Base-by-base conservation (phyloP, 257 asterid genomes). In the Lithospermum erythrorhizon region DNA sequence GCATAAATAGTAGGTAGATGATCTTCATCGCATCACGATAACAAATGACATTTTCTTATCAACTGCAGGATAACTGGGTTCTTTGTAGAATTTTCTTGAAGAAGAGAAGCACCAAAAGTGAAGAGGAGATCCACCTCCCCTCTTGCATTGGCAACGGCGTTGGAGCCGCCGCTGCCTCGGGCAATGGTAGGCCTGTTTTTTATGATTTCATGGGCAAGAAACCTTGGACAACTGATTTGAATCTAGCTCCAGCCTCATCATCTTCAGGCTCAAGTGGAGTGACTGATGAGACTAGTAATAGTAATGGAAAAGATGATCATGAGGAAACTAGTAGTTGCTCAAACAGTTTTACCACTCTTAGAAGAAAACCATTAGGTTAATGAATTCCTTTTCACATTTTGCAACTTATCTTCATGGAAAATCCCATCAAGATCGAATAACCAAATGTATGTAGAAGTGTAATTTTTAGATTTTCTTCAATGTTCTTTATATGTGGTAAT, bases 241-340 rank as follows among this genome's bases (percentile, higher is more conserved):
- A 67, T 54, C 51, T 41, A 15, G 25, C 73, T 6, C 79, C 82
- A 4, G 75, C 68, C 9, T 70, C 80, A 0, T 78, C 93, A 0
- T 55, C 70, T 5, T 87, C 96, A 7, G 85, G 84, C 24, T 81
- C 93, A 3, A 91, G 98, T 69, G 98, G 94, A 32, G 70, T 90
- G 16, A 90, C 96, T 15, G 96, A 85, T 74, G 61, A 80, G 19
- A 77, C 87, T 0, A 63, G 64, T 41, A 65, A 68, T 27, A 29
- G 10, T 41, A 41, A 56, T 22, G 81, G 66, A 21, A 10, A 66
- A 5, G 95, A 83, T 9, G 88, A 84, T 35, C 73, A 65, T 19
- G 95, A 83, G 74, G 87, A 82, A 57, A 79, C 78, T 66, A 82
- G 87, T 63, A 78, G 95, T 65, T 67, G 82, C 68, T 56, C 37